Base-by-base conservation (phyloP, 163 green algal genomes). In the Prototheca stagnorum region DNA sequence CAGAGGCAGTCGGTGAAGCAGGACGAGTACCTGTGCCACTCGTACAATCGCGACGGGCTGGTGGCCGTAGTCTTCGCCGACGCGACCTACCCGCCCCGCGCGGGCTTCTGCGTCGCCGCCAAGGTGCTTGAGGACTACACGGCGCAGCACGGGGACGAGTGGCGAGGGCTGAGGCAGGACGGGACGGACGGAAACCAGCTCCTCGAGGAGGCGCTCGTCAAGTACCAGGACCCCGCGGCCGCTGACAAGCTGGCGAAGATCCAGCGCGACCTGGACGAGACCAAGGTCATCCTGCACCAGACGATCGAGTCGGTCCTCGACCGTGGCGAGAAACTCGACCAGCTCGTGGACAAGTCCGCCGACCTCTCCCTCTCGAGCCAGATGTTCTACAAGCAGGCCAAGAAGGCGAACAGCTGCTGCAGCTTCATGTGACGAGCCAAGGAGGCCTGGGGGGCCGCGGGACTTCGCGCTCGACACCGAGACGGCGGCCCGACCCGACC, bases 221-320 rank as follows among this genome's bases (percentile, higher is more conserved):
- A 89, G 61, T 99, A 89, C 63, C 88, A 97, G 82, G 92, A 99
- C 56, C 90, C 89, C 19, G 72, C 76, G n/a, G 64, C 88, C 55
- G 90, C 88, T 12, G 90, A 99, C 73, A 97, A 97, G 72, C 74
- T 99, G 20, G 69, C 86, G 4, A 93, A 92, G 61, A 95, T 99
- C 34, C 90, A 98, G 67, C 72, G 78, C 23, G 90, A 99, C 54
- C 56, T 99, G 27, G 88, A 97, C 57, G 87, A 96, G 64, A 96
- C 86, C 4, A 85, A 88, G 50, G 64, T 84, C 28, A 64, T 84
- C 8, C 53, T 87, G 54, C 78, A 87, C 51, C 81, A 95, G 57
- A 99, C 90, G 4, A 99, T 99, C 44, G 90, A 99, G 64, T 89
- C 72, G 49, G 85, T 99, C 56, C 70, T 99, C 53, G 75, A 83